A percentile compares a stretch with the other conserved stretches of the same genome.
Conservation (phyloP, 495 filamentous ascomycete species). For the Neurospora sp. region DNA sequence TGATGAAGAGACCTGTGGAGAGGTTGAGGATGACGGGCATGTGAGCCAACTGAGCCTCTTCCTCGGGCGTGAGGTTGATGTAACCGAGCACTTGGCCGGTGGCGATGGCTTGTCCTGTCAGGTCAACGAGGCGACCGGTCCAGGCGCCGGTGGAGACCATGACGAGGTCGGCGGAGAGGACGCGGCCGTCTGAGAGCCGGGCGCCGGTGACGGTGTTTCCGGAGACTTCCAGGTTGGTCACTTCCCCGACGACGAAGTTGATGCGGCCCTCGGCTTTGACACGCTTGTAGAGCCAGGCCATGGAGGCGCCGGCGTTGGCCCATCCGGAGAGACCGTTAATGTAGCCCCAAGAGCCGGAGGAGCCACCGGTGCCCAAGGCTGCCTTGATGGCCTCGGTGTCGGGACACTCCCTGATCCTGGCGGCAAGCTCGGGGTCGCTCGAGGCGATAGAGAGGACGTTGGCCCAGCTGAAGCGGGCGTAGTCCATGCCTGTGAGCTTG, state of each 20-base stretch:
- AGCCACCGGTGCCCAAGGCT: constrained; percentile 36
- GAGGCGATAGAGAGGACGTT: constrained; percentile 44
- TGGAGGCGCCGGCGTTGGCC: constrained; percentile 69
- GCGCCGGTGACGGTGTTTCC: constrained; percentile 40
- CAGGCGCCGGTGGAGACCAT: constrained; percentile 82
- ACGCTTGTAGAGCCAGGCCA: constrained; percentile 47
- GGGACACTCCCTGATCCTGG: constrained; percentile 43
- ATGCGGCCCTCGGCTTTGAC: constrained; percentile 52
- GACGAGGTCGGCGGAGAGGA: constrained; percentile 57
- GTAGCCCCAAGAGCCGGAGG: constrained; percentile 61
- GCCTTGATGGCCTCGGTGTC: constrained; percentile 39
- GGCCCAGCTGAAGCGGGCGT: constrained; percentile 54
- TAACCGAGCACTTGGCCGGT: constrained; percentile 78
- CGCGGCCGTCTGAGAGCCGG: constrained; percentile 38
- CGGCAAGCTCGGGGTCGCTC: constrained; percentile 25
- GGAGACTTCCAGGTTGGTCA: constrained; percentile 40
- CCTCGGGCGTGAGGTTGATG: constrained; percentile 55
- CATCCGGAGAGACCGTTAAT: constrained; percentile 73
- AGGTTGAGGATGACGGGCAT: constrained; percentile 76
- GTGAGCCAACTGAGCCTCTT: constrained; percentile 50
- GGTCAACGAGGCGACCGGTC: constrained; percentile 65
- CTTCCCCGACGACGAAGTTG: constrained; percentile 52
- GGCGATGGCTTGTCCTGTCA: constrained; percentile 62
- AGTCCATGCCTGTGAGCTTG: constrained; percentile 45
- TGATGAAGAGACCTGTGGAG: constrained; percentile 69